phyloP scores from a whole-genome alignment of 495 filamentous ascomycete species.

The Hyphodiscus hymeniophilus region DNA sequence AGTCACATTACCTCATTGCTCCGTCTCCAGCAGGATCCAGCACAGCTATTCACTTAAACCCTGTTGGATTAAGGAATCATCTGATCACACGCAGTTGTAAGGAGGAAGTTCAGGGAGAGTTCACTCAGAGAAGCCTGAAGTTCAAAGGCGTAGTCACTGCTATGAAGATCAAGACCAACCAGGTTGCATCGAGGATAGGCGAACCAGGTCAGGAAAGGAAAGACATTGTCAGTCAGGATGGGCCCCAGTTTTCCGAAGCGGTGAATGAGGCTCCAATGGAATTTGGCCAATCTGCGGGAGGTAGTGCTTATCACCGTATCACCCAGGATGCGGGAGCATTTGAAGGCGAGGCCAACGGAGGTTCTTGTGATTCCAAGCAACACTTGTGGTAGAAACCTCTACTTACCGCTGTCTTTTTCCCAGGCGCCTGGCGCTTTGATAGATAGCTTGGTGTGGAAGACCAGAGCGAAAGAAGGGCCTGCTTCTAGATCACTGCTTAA shows the following conservation, averaged over 20 bases:
- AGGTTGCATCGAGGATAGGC: conserved; percentile 2
- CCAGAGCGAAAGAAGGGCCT: no score
- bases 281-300: conserved; percentile 4
- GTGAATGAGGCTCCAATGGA: neutral
- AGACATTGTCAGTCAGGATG: conserved; percentile 5
- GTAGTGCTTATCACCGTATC: conserved; percentile 1
- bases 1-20: conserved; percentile 1
- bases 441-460: no score
- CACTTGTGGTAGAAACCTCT: conserved; percentile 1
- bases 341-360: conserved; percentile 3
- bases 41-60: conserved; percentile 1
- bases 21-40: neutral
- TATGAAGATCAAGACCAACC: conserved; percentile 4
- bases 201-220: neutral
- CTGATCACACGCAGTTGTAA: neutral
- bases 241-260: conserved; percentile 2
- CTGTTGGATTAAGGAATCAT: neutral
- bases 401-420: neutral
- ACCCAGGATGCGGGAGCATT: conserved; percentile 3
- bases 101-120: neutral
- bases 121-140: conserved; percentile 6
- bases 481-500: no score
- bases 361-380: neutral
- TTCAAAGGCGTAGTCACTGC: conserved; percentile 6
- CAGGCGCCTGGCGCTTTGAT: no score